phyloP scores from a whole-genome alignment of 495 filamentous ascomycete species.

The Podospora sp. region DNA sequence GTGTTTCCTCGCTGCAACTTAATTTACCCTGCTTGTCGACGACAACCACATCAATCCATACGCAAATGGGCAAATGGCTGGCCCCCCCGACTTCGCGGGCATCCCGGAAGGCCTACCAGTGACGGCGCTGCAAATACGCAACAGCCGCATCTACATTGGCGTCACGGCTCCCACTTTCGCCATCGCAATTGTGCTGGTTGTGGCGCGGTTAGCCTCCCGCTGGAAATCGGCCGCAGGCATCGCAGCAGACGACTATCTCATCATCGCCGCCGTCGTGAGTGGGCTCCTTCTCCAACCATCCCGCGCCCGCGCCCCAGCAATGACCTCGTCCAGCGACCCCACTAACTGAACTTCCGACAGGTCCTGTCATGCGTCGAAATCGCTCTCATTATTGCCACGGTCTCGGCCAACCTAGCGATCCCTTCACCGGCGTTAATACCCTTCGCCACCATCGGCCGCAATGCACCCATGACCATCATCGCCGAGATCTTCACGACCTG shows the following conservation, averaged over 20 bases:
- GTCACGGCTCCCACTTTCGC: background rate
- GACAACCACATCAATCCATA: too few relatives aligned
- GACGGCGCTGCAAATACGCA: conserved; percentile 12
- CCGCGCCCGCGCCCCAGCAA: background rate
- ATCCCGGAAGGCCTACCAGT: conserved; percentile 13
- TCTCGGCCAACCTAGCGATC: background rate
- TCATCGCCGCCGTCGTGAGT: conserved; percentile 10
- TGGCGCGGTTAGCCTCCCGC: conserved; percentile 9
- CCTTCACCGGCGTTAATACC: background rate
- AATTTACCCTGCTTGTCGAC: too few relatives aligned
- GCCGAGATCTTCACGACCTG: conserved; percentile 10
- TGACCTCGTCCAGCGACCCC: background rate
- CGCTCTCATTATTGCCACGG: background rate
- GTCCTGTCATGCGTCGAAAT: conserved; percentile 1
- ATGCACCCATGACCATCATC: conserved; percentile 9
- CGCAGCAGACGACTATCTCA: conserved; percentile 15
- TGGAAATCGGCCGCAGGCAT: conserved; percentile 9
- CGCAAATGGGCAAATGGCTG: background rate
- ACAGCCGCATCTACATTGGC: conserved; percentile 1
- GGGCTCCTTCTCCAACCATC: background rate
- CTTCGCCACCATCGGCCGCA: background rate
- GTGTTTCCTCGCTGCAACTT: too few relatives aligned
- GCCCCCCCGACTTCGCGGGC: background rate
- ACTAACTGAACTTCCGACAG: background rate
- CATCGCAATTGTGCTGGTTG: conserved; percentile 5